phyloP scores from a whole-genome alignment of 2,329 filamentous ascomycete species.

The Botrytis byssoidea region DNA sequence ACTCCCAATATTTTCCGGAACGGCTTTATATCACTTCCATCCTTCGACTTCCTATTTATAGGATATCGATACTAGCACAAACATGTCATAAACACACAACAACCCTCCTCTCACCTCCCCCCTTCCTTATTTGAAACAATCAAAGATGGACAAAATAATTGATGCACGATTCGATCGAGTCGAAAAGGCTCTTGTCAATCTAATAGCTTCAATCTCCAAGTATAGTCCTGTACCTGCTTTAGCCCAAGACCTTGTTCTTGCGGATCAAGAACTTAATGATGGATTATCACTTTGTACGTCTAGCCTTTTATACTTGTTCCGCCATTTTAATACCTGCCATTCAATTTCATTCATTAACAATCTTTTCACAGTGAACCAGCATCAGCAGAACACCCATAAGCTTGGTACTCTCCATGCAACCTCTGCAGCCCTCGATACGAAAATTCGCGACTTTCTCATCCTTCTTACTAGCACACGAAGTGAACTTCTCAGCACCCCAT shows the following conservation, averaged over 20 bases:
- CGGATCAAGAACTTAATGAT: conserved; percentile 65
- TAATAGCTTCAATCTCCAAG: conserved; percentile 78
- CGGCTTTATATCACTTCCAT: not conserved
- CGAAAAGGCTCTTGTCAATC: conserved; percentile 62
- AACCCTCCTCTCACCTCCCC: not conserved
- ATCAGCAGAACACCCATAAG: conserved; percentile 71
- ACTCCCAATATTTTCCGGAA: not conserved
- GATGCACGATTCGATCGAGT: conserved; percentile 64
- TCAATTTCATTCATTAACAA: not conserved
- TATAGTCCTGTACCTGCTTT: conserved; percentile 72
- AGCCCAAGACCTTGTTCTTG: conserved; percentile 66
- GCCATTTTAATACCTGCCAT: not conserved
- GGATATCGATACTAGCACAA: conserved; percentile 2
- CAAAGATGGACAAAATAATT: conserved; percentile 59
- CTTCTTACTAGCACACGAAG: conserved; percentile 71
- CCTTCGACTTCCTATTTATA: not conserved
- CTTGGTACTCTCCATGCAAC: conserved; percentile 67
- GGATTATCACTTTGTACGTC: conserved; percentile 63
- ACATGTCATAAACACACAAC: not conserved
- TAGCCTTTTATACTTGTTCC: not conserved
- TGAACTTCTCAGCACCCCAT: conserved; percentile 65
- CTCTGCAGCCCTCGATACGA: conserved; percentile 63
- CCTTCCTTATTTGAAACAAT: not conserved
- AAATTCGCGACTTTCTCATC: conserved; percentile 68
- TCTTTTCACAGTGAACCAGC: conserved; percentile 58